Conservation (phyloP, 202 grass and related monocot genomes). For the Digitaria exilis region DNA sequence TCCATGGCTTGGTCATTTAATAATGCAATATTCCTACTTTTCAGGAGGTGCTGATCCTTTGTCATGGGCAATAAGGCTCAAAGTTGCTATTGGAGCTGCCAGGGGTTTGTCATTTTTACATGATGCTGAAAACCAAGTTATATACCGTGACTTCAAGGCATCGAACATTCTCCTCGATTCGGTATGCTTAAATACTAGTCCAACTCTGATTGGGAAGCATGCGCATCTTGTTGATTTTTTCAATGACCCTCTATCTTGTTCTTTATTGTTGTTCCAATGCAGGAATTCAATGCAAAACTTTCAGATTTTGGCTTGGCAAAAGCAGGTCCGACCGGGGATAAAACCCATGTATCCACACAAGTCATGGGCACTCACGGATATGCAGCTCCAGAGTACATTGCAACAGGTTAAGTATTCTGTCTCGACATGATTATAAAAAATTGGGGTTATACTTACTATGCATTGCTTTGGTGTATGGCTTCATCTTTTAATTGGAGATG, state of each 20-base stretch:
- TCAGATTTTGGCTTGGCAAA: slow-evolving; percentile 99
- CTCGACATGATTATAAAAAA: neutral
- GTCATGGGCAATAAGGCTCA: slow-evolving; percentile 89
- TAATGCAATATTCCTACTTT: slow-evolving; percentile 29
- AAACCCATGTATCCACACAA: slow-evolving; percentile 95
- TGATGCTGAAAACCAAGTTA: slow-evolving; percentile 83
- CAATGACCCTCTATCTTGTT: slow-evolving; percentile 14
- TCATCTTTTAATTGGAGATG: slow-evolving; percentile 1
- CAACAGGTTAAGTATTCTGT: slow-evolving; percentile 65
- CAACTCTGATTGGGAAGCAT: slow-evolving; percentile 8
- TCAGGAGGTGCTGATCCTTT: slow-evolving; percentile 84
- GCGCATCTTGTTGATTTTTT: slow-evolving; percentile 8
- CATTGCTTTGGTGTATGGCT: neutral
- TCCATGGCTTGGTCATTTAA: neutral
- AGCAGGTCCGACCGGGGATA: slow-evolving; percentile 94
- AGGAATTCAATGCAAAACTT: slow-evolving; percentile 90
- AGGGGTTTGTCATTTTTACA: slow-evolving; percentile 95
- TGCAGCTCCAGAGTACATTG: slow-evolving; percentile 95
- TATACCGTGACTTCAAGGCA: slow-evolving; percentile 97
- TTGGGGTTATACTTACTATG: neutral
- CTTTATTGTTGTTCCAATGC: slow-evolving; percentile 36
- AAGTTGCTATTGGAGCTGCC: slow-evolving; percentile 92
- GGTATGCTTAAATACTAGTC: slow-evolving; percentile 49
- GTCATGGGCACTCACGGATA: slow-evolving; percentile 99
- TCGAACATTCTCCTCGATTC: slow-evolving; percentile 96